Evolutionary conservation across 202 grass and related monocot genomes (phyloP).

Genomic region (Bolboschoenoplectus hybrid): DNA sequence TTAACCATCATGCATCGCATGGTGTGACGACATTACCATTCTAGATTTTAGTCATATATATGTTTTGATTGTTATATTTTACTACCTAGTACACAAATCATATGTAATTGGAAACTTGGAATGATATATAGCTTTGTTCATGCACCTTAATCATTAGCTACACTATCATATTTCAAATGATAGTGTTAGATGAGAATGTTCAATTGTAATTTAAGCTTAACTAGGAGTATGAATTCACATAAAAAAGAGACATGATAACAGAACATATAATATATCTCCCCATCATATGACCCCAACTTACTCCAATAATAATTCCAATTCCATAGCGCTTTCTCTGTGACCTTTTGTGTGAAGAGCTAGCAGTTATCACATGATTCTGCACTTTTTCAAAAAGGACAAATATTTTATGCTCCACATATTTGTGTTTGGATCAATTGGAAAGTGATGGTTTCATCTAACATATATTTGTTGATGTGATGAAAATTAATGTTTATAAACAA

Average conservation of each 20-base stretch:
- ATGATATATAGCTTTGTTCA: background rate
- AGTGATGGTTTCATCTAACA: background rate
- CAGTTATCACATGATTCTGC: slow-evolving; percentile 7
- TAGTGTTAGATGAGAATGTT: background rate
- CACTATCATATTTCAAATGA: background rate
- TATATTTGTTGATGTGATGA: background rate
- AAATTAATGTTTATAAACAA: background rate
- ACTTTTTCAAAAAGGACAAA: background rate
- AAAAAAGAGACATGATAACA: background rate
- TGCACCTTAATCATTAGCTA: slow-evolving; percentile 3
- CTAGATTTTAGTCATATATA: background rate
- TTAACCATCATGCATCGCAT: background rate
- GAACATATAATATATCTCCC: slow-evolving; percentile 3
- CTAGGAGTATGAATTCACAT: background rate
- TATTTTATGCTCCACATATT: background rate
- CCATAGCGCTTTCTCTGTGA: background rate
- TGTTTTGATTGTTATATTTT: background rate
- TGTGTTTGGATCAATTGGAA: background rate
- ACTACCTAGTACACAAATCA: background rate
- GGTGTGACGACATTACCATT: background rate
- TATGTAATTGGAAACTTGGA: background rate
- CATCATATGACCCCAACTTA: slow-evolving; percentile 9
- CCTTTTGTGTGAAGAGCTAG: background rate
- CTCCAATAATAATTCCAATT: background rate
- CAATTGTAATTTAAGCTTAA: slow-evolving; percentile 14